A percentile compares a stretch with the other conserved stretches of the same genome.
Evolutionary conservation across 2,329 filamentous ascomycete species (phyloP).

Genomic region (Xylaria sp.): DNA sequence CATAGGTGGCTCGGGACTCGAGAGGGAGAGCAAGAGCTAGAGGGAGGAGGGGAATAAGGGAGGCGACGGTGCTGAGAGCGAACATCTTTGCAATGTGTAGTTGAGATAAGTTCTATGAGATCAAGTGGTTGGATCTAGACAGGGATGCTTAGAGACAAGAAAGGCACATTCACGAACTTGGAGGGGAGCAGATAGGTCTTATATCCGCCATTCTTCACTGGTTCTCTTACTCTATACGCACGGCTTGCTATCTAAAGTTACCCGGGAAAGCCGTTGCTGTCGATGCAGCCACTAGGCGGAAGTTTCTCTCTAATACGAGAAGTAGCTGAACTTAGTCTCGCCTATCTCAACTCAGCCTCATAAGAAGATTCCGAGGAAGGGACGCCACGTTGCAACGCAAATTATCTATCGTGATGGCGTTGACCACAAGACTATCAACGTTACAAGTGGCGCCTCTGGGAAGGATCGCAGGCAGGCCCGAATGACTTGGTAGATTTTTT

Average conservation of each 20-base stretch:
- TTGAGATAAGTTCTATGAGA: not conserved
- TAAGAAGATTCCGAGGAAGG: not conserved
- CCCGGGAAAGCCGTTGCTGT: not conserved
- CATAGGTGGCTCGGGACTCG: slow-evolving; percentile 17
- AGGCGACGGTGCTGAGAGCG: slow-evolving; percentile 10
- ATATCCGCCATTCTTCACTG: not conserved
- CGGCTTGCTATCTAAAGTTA: no score
- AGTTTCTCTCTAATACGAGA: not conserved
- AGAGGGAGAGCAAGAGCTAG: slow-evolving; percentile 23
- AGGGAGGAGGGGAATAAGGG: slow-evolving; percentile 24
- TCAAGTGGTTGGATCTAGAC: not conserved
- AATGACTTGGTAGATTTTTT: no score
- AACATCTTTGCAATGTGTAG: slow-evolving; percentile 18
- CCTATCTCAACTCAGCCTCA: slow-evolving; percentile 2
- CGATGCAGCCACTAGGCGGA: slow-evolving; percentile 3
- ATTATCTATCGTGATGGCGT: slow-evolving; percentile 8
- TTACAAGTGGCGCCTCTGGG: slow-evolving; percentile 1
- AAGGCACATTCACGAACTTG: not conserved
- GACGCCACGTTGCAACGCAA: slow-evolving; percentile 10
- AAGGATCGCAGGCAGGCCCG: not conserved
- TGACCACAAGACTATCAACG: slow-evolving; percentile 1
- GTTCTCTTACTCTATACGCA: slow-evolving; percentile 14
- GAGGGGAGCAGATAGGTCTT: slow-evolving; percentile 2
- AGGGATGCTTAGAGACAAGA: not conserved
- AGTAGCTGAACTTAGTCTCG: slow-evolving; percentile 9